These are phyloP conservation scores for Aspergillus bridgeri DNA, from an alignment of 495 filamentous ascomycete species.

Conservation along the genomic window DNA sequence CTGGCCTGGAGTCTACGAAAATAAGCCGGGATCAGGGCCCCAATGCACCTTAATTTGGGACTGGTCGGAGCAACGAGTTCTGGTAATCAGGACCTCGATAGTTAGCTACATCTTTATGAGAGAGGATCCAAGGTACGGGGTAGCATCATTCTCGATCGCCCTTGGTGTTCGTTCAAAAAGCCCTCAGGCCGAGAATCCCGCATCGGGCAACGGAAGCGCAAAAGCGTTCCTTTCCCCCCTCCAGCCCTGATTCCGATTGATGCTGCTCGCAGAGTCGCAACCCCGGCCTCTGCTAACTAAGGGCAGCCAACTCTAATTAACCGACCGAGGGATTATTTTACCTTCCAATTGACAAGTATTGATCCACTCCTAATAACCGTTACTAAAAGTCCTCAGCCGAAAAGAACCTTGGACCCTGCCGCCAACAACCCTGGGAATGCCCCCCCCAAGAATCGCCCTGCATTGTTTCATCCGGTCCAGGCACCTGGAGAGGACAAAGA, in stretches of 20 bases:
- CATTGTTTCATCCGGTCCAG: constrained; percentile 17
- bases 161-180: not conserved
- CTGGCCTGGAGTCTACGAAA: constrained; percentile 19
- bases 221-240: not conserved
- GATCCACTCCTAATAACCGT: not conserved
- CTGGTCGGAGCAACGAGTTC: too few relatives aligned
- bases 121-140: not conserved
- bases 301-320: not conserved
- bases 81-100: not conserved
- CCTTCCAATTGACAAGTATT: not conserved
- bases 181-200: too few relatives aligned
- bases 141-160: not conserved
- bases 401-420: not conserved
- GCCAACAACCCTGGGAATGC: not conserved
- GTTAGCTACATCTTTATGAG: too few relatives aligned
- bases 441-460: constrained; percentile 11
- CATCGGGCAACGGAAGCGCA: not conserved
- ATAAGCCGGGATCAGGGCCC: constrained; percentile 22
- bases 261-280: too few relatives aligned
- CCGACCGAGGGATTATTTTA: not conserved
- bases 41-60: constrained; percentile 6
- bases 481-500: constrained; percentile 1
- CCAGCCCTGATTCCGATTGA: too few relatives aligned
- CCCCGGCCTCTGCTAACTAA: too few relatives aligned
- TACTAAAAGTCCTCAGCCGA: not conserved